Conservation (phyloP, 2,329 filamentous ascomycete genomes). For the Fusarium incarnatum region DNA sequence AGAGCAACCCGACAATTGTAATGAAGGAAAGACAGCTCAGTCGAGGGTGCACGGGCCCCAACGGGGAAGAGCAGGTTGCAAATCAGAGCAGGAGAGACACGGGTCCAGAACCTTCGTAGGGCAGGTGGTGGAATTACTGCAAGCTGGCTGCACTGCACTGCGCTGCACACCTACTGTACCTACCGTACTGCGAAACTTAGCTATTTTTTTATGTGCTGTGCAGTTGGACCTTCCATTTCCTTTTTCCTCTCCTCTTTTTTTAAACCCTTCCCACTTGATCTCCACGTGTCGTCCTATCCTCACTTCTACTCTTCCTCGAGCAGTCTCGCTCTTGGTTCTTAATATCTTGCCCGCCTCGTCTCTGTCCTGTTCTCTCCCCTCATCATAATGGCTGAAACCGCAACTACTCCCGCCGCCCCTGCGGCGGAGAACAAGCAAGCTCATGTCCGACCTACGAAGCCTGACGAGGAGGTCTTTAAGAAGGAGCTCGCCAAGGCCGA, state of each 20-base stretch:
- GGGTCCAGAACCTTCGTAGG: slow-evolving; percentile 41
- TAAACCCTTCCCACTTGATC: slow-evolving; percentile 23
- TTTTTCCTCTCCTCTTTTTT: slow-evolving; percentile 32
- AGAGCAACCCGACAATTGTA: slow-evolving; percentile 14
- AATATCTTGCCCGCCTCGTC: slow-evolving; percentile 27
- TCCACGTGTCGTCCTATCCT: slow-evolving; percentile 38
- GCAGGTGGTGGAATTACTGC: slow-evolving; percentile 46
- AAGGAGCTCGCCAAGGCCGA: slow-evolving; percentile 81
- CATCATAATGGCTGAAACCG: slow-evolving; percentile 59
- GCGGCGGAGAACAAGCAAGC: slow-evolving; percentile 53
- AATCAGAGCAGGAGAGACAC: slow-evolving; percentile 39
- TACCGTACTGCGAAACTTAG: slow-evolving; percentile 18
- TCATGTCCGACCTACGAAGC: slow-evolving; percentile 79
- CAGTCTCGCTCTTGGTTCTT: slow-evolving; percentile 38
- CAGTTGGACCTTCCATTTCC: slow-evolving; percentile 24
- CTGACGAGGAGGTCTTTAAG: slow-evolving; percentile 88
- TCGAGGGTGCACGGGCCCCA: slow-evolving; percentile 42
- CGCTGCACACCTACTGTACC: not conserved
- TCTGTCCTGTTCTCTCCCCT: slow-evolving; percentile 35
- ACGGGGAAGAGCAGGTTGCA: slow-evolving; percentile 42
- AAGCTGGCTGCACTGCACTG: slow-evolving; percentile 21
- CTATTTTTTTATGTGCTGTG: slow-evolving; percentile 23
- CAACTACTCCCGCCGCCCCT: slow-evolving; percentile 59
- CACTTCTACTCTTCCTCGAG: slow-evolving; percentile 25
- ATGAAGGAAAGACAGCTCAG: slow-evolving; percentile 23